Evolutionary conservation across 1,284 basidiomycete genomes (phyloP), one percentile per base, ranked within the genome.

Genomic region (Chalciporus sp.): DNA sequence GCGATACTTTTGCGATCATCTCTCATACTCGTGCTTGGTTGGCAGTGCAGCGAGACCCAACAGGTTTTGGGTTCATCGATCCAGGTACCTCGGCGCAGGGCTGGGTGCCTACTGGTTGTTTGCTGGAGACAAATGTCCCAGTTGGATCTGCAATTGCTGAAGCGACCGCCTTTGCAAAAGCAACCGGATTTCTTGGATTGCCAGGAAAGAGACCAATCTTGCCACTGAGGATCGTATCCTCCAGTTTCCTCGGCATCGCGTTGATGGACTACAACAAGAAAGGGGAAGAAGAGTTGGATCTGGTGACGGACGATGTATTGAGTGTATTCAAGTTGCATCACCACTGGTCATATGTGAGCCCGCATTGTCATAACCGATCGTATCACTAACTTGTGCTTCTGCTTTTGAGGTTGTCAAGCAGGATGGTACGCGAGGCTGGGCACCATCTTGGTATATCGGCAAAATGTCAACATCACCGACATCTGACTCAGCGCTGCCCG

Each of bases 241-340:
- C 94, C 12, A 94, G 92, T 64, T 98, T 96, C 76, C 92, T 94
- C 6, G 95, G 94, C 20, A 79, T 96, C 56, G 93, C 94, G 5
- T 76, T 99, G 61, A 98, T 96, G 93, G 93, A 97, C 62, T 98
- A 97, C 72, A 84, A 84, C 70, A 88, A 90, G 71, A 92, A 92
- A 64, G 92, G 92, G 9, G 89, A 92, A 7, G 94, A 95, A 63
- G 94, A 97, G 70, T 74, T 98, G 60, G 85, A 90, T 60, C 74
- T 98, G 40, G 80, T 80, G 52, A 95, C 95, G 69, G 94, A 94
- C 60, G 93, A 97, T 67, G 77, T 83, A 17, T 69, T 99, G 56
- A 79, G 94, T 57, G 95, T 99, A 43, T 98, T 98, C 77, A 99
- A 98, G 78, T 84, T 92, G 64, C 98, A 98, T 71, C 97, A 97